Evolutionary conservation across 441 rosid species (phyloP).

Genomic region (Breynia disticha): DNA sequence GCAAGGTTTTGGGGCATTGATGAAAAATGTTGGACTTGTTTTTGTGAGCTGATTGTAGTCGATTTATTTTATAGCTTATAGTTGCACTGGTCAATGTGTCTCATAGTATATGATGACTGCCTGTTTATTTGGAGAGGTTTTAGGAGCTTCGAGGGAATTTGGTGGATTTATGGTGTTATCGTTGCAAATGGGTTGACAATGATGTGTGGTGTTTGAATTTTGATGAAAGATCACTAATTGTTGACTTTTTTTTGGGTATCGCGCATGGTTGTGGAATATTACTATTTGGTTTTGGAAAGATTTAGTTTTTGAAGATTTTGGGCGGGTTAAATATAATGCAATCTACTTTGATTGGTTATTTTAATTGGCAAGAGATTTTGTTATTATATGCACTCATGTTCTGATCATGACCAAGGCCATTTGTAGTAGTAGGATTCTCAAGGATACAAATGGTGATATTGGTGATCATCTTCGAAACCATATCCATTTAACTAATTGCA

Average conservation of each 20-base stretch:
- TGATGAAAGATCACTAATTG: conserved; percentile 19
- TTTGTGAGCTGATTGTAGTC: not conserved
- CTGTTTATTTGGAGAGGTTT: conserved; percentile 11
- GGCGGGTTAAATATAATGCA: conserved; percentile 30
- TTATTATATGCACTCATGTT: conserved; percentile 23
- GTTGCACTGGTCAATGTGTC: not conserved
- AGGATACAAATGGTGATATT: conserved; percentile 87
- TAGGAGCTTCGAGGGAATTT: conserved; percentile 11
- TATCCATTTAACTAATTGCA: conserved; percentile 89
- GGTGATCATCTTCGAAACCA: conserved; percentile 93
- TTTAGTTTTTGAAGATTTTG: conserved; percentile 28
- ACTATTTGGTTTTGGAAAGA: conserved; percentile 9
- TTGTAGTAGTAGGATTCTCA: conserved; percentile 55
- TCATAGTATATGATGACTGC: conserved; percentile 9
- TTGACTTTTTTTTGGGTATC: conserved; percentile 19
- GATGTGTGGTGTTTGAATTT: conserved; percentile 14
- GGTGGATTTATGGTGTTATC: conserved; percentile 11
- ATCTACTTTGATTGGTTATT: conserved; percentile 31
- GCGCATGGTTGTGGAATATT: conserved; percentile 4
- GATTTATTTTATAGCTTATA: not conserved
- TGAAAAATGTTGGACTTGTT: no score
- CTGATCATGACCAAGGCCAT: conserved; percentile 76
- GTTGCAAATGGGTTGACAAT: conserved; percentile 8
- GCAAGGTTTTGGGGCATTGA: no score
- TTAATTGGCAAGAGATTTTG: conserved; percentile 24